These are phyloP conservation scores for Xeromyces bisporus DNA, from an alignment of 495 filamentous ascomycete genomes.

Conservation along the genomic window DNA sequence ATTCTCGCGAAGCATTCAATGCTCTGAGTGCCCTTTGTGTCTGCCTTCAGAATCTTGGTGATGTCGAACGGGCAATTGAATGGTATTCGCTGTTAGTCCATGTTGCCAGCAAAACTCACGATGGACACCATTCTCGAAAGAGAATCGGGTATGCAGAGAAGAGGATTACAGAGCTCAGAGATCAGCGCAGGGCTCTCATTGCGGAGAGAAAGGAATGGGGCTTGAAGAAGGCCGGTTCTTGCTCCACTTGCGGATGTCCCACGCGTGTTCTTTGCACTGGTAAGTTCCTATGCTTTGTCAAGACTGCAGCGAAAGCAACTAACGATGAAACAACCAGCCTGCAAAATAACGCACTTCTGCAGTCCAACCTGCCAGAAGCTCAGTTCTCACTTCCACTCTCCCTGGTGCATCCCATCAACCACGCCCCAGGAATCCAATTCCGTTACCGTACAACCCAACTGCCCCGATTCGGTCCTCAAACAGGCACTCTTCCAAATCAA, in stretches of 20 bases:
- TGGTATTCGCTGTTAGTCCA: constrained; percentile 15
- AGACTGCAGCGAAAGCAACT: background rate
- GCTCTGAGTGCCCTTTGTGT: constrained; percentile 16
- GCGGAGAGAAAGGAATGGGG: constrained; percentile 14
- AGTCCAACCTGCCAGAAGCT: constrained; percentile 12
- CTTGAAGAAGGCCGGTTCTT: constrained; percentile 8
- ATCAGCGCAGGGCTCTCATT: constrained; percentile 11
- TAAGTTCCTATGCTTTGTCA: constrained; percentile 5
- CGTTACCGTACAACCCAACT: constrained; percentile 12
- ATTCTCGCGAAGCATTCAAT: constrained; percentile 14
- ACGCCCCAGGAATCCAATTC: constrained; percentile 17
- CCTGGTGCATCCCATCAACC: constrained; percentile 14
- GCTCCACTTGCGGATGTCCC: constrained; percentile 7
- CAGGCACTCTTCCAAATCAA: constrained; percentile 14
- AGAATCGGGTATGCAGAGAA: constrained; percentile 13
- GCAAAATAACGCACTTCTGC: constrained; percentile 18
- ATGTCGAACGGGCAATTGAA: constrained; percentile 13
- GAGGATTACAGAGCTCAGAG: constrained; percentile 12
- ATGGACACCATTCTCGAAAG: constrained; percentile 10
- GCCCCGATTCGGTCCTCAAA: constrained; percentile 9
- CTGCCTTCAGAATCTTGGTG: constrained; percentile 13
- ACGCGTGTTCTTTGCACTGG: constrained; percentile 14
- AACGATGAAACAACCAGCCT: constrained; percentile 6
- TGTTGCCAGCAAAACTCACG: constrained; percentile 10
- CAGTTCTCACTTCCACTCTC: constrained; percentile 3